Evolutionary conservation across 2,329 filamentous ascomycete species (phyloP).

Genomic region (Verticillium isaacii): DNA sequence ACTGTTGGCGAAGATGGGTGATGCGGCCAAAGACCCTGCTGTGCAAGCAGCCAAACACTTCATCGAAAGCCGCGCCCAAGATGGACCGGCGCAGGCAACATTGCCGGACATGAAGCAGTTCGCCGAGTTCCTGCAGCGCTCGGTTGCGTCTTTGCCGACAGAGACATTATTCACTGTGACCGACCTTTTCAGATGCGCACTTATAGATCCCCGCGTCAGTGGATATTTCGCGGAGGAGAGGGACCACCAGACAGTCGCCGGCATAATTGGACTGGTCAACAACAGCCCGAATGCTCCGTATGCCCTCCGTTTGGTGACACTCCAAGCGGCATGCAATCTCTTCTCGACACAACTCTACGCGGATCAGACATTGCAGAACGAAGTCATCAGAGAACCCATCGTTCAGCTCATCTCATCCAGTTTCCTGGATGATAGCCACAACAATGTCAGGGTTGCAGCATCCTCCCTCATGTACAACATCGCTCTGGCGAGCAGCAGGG

Average conservation of each 20-base stretch:
- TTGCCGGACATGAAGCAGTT: conserved; percentile 68
- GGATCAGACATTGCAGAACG: conserved; percentile 52
- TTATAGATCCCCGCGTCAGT: conserved; percentile 73
- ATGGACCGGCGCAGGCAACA: conserved; percentile 59
- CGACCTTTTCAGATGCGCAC: conserved; percentile 76
- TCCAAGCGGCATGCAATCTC: conserved; percentile 81
- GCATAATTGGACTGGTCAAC: conserved; percentile 58
- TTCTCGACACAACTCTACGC: conserved; percentile 72
- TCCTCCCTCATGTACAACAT: conserved; percentile 83
- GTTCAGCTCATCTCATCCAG: conserved; percentile 69
- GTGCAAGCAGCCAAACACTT: conserved; percentile 66
- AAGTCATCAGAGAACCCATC: conserved; percentile 50
- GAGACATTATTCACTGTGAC: conserved; percentile 74
- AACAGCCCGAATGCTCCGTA: conserved; percentile 62
- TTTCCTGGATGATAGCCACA: conserved; percentile 71
- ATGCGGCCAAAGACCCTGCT: conserved; percentile 49
- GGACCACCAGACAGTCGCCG: conserved; percentile 56
- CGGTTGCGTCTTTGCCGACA: conserved; percentile 49
- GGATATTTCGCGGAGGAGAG: conserved; percentile 78
- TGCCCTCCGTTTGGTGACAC: conserved; percentile 73
- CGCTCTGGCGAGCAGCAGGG: conserved; percentile 62
- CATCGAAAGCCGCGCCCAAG: conserved; percentile 55
- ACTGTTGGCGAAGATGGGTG: conserved; percentile 72
- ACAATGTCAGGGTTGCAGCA: conserved; percentile 73
- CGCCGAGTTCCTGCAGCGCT: conserved; percentile 53